phyloP scores from a whole-genome alignment of 108 stramenopile species.

The Aurantiochytrium sp. region DNA sequence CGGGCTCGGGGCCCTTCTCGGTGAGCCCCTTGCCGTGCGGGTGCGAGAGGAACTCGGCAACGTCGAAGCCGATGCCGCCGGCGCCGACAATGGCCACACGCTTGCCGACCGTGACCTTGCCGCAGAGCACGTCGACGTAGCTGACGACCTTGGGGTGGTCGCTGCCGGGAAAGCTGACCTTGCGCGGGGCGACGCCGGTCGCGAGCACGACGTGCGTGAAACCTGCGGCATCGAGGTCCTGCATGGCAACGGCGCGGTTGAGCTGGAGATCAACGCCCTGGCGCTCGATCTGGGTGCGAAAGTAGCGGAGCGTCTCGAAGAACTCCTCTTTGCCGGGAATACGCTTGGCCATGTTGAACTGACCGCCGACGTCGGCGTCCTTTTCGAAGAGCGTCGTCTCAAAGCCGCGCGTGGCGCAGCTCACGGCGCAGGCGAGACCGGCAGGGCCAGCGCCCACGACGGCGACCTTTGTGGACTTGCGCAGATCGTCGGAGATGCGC shows the following conservation, averaged over 20 bases:
- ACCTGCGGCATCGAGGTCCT: not conserved
- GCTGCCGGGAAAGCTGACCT: constrained; percentile 67
- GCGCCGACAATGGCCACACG: constrained; percentile 91
- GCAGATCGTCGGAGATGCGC: not conserved
- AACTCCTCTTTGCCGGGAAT: constrained; percentile 98
- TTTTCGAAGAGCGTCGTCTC: constrained; percentile 81
- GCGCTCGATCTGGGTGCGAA: constrained; percentile 55
- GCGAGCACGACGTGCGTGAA: constrained; percentile 85
- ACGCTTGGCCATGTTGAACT: constrained; percentile 95
- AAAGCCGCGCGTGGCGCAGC: constrained; percentile 79
- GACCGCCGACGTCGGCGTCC: constrained; percentile 68
- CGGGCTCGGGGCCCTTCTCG: constrained; percentile 50
- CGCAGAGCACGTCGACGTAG: constrained; percentile 84
- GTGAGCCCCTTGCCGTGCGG: constrained; percentile 41
- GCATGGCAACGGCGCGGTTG: constrained; percentile 30
- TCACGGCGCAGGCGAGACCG: constrained; percentile 78
- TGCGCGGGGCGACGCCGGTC: constrained; percentile 83
- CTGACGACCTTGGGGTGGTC: constrained; percentile 83
- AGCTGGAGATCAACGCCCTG: constrained; percentile 45
- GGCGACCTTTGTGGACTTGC: constrained; percentile 60
- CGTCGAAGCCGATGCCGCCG: constrained; percentile 97
- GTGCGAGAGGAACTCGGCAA: constrained; percentile 82
- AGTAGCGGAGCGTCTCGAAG: constrained; percentile 91
- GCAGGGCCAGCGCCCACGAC: constrained; percentile 96
- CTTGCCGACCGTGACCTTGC: constrained; percentile 71